phyloP scores from a whole-genome alignment of 108 stramenopile species.

The Hondaea fermentalgiana region DNA sequence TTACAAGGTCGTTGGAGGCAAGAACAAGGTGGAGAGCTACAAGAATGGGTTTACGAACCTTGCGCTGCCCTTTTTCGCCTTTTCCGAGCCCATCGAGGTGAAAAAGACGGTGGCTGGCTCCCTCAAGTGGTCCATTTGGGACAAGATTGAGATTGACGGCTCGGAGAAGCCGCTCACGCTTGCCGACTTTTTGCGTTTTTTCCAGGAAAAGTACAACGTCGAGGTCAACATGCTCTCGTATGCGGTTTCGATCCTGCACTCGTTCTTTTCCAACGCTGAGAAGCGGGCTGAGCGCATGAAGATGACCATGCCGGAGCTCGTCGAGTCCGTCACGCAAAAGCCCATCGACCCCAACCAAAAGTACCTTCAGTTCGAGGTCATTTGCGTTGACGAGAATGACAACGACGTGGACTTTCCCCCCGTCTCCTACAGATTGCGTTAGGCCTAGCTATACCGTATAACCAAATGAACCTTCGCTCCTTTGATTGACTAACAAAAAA shows the following conservation, averaged over 20 bases:
- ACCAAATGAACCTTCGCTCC: no score
- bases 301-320: slow-evolving; percentile 82
- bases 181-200: slow-evolving; percentile 74
- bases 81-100: slow-evolving; percentile 68
- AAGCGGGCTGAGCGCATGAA: slow-evolving; percentile 84
- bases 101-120: not conserved
- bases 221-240: slow-evolving; percentile 92
- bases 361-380: slow-evolving; percentile 78
- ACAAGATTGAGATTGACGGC: slow-evolving; percentile 75
- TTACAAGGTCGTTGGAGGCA: slow-evolving; percentile 84
- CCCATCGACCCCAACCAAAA: slow-evolving; percentile 73
- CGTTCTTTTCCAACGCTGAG: slow-evolving; percentile 91
- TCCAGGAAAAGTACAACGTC: slow-evolving; percentile 82
- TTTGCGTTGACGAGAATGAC: slow-evolving; percentile 76
- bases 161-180: slow-evolving; percentile 69
- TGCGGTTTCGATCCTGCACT: slow-evolving; percentile 88
- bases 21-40: slow-evolving; percentile 75
- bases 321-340: slow-evolving; percentile 75
- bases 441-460: not conserved
- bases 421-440: slow-evolving; percentile 31
- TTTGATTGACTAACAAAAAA: no score
- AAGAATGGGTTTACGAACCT: slow-evolving; percentile 88
- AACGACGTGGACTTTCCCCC: slow-evolving; percentile 89
- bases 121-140: slow-evolving; percentile 90
- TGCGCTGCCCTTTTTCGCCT: slow-evolving; percentile 92